A percentile compares a stretch with the other conserved stretches of the same genome.
These are phyloP conservation scores for Streptanthus diversifolius DNA, from an alignment of 345 rosid species.

Conservation along the genomic window DNA sequence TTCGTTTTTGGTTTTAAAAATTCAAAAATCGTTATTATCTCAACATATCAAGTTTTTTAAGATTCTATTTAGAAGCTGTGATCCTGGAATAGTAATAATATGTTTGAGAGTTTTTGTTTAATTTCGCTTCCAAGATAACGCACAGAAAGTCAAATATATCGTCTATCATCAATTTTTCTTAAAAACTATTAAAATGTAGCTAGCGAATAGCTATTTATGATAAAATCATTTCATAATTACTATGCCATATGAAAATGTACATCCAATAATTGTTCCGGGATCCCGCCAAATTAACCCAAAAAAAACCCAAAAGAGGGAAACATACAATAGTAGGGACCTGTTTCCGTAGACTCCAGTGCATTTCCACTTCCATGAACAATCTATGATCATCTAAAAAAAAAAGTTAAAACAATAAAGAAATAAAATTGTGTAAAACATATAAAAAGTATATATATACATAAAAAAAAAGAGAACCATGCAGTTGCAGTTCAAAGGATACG, in stretches of 20 bases:
- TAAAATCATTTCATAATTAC: neutral
- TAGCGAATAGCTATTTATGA: neutral
- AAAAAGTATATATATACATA: neutral
- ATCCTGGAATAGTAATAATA: neutral
- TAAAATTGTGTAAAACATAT: neutral
- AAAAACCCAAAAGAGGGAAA: slow-evolving; percentile 16
- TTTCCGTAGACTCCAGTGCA: slow-evolving; percentile 24
- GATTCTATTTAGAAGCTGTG: neutral
- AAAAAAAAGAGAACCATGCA: slow-evolving; percentile 10
- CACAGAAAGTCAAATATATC: neutral
- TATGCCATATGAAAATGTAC: neutral
- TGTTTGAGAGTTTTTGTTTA: neutral
- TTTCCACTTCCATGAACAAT: slow-evolving; percentile 25
- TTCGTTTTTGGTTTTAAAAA: neutral
- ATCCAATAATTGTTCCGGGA: slow-evolving; percentile 8
- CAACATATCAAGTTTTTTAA: neutral
- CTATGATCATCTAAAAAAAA: neutral
- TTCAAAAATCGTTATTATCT: neutral
- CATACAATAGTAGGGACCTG: slow-evolving; percentile 21
- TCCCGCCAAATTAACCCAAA: slow-evolving; percentile 22
- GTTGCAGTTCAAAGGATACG: neutral
- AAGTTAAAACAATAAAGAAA: neutral
- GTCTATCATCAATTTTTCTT: neutral
- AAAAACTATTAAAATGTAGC: neutral
- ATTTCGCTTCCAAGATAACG: neutral